phyloP scores from a whole-genome alignment of 176 grass and related monocot genomes.

The Aegilops speltoides region DNA sequence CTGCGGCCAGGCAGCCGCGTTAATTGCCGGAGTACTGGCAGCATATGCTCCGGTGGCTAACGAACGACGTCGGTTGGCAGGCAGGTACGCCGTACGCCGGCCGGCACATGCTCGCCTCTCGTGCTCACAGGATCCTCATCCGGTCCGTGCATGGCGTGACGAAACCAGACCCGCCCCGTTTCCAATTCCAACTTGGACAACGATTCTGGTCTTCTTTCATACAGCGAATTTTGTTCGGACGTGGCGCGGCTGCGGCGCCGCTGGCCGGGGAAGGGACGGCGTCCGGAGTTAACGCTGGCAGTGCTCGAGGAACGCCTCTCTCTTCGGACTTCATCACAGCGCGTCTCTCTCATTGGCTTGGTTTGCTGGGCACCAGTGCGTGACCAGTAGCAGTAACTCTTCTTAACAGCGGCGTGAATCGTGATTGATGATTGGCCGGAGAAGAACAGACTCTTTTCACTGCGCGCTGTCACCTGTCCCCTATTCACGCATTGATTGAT shows the following conservation, averaged over 20 bases:
- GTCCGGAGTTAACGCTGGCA: not conserved
- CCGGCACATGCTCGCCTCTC: too few relatives aligned
- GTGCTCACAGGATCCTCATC: not conserved
- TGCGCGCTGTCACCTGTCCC: not conserved
- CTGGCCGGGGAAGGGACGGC: not conserved
- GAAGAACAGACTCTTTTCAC: not conserved
- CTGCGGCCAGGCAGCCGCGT: not conserved
- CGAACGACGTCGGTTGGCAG: too few relatives aligned
- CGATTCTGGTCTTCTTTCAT: accelerated
- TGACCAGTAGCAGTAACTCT: not conserved
- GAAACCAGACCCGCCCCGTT: not conserved
- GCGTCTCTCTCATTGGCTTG: not conserved
- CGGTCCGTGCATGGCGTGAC: not conserved
- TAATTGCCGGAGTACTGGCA: not conserved
- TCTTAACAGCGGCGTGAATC: constrained; percentile 11
- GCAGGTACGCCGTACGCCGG: too few relatives aligned
- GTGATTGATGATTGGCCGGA: not conserved
- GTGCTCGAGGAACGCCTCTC: not conserved
- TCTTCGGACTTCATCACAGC: not conserved
- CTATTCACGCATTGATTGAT: not conserved
- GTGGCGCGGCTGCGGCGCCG: too few relatives aligned
- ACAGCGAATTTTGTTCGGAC: not conserved
- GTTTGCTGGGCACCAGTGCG: not conserved
- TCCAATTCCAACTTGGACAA: not conserved
- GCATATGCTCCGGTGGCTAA: not conserved